A percentile compares a stretch with the other conserved stretches of the same genome.
Conservation (phyloP, 169 alveolate species). For the Plasmodium inui region DNA sequence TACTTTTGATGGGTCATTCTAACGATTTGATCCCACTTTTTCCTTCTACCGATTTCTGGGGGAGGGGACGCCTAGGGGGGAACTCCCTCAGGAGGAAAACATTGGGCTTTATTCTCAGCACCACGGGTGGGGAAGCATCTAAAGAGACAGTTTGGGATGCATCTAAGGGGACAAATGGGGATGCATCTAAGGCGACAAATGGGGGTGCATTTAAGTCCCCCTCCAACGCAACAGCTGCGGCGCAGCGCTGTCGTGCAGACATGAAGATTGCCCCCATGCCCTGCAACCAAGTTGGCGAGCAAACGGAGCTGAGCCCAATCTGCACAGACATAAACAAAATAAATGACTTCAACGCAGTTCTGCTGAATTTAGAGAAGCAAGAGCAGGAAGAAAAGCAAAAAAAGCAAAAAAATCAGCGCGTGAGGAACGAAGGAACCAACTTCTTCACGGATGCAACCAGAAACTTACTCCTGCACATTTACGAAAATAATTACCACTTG, state of each 20-base stretch:
- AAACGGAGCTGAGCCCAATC: neutral
- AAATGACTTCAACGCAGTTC: slow-evolving; percentile 18
- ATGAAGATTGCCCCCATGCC: neutral
- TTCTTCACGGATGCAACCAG: neutral
- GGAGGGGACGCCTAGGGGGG: neutral
- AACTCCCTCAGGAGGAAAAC: neutral
- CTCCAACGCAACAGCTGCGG: neutral
- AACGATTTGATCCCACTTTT: neutral
- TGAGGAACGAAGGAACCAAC: neutral
- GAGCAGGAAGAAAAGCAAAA: neutral
- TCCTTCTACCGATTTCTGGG: neutral
- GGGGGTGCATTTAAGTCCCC: neutral
- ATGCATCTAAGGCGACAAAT: neutral
- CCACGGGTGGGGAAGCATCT: neutral
- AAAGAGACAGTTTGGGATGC: neutral
- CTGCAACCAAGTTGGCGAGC: slow-evolving; percentile 17
- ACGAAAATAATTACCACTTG: slow-evolving; percentile 23
- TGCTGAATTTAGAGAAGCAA: slow-evolving; percentile 1
- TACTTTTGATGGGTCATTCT: neutral
- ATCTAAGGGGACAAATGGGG: too few species aligned
- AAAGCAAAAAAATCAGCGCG: neutral
- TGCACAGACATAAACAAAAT: slow-evolving; percentile 22
- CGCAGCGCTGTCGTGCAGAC: neutral
- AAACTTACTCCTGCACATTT: slow-evolving; percentile 27
- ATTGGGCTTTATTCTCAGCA: neutral